Evolutionary conservation across 352 stramenopile genomes (phyloP).

Genomic region (Globisporangium okanoganense): DNA sequence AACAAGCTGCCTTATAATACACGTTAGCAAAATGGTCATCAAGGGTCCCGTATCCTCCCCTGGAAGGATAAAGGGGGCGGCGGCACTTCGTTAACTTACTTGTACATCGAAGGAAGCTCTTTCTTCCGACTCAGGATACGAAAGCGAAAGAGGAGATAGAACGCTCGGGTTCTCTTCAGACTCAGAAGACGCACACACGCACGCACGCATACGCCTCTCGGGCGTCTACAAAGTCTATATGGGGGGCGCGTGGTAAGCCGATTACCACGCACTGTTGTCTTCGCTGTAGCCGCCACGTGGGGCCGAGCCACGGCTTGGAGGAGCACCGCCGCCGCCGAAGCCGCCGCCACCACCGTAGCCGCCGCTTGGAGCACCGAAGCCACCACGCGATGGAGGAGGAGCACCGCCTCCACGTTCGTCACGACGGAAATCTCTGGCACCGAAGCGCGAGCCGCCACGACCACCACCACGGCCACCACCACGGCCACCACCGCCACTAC

Average conservation of each 20-base stretch:
- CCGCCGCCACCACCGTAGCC: conserved; percentile 23
- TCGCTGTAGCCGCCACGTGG: conserved; percentile 46
- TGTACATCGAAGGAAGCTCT: conserved; percentile 75
- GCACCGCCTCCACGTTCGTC: conserved; percentile 48
- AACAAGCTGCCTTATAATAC: conserved; percentile 71
- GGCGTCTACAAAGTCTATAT: conserved; percentile 28
- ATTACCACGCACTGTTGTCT: conserved; percentile 90
- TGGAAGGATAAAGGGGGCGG: conserved; percentile 38
- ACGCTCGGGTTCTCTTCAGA: conserved; percentile 21
- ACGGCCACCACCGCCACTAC: conserved; percentile 51
- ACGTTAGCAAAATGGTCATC: conserved; percentile 69
- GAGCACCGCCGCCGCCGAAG: conserved; percentile 19
- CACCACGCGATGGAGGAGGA: conserved; percentile 12
- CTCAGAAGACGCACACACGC: conserved; percentile 21
- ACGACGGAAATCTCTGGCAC: conserved; percentile 84
- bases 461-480: conserved; percentile 45
- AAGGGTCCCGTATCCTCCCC: conserved; percentile 30
- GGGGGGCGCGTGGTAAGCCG: conserved; percentile 14
- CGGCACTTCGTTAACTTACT: conserved; percentile 55
- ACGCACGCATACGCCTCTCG: conserved; percentile 14
- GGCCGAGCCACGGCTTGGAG: conserved; percentile 34
- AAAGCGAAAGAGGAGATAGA: conserved; percentile 28
- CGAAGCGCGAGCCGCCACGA: conserved; percentile 73
- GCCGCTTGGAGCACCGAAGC: conserved; percentile 26
- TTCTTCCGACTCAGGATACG: conserved; percentile 59